phyloP scores from a whole-genome alignment of 176 grass and related monocot species.

The Juncus inflexus region DNA sequence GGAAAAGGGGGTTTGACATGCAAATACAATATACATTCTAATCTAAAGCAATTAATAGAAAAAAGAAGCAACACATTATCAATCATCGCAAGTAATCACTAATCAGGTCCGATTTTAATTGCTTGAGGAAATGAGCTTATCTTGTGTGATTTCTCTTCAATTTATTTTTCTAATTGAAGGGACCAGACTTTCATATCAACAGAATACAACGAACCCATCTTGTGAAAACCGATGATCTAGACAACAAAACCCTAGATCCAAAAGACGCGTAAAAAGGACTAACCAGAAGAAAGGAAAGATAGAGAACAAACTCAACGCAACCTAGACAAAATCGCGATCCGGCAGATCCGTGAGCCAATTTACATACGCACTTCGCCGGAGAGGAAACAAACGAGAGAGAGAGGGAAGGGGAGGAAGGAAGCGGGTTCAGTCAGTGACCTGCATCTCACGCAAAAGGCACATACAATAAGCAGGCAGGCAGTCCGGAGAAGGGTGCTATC shows the following conservation, averaged over 20 bases:
- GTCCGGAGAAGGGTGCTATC: too few species aligned
- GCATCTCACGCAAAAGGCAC: too few species aligned
- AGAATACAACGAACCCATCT: neutral
- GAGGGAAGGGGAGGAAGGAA: too few species aligned
- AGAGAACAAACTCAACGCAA: too few species aligned
- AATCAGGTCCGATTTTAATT: neutral
- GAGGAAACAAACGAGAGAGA: too few species aligned
- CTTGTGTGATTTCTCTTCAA: slow-evolving; percentile 12
- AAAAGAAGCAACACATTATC: neutral
- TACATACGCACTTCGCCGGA: too few species aligned
- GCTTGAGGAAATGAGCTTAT: neutral
- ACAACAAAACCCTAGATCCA: slow-evolving; percentile 12
- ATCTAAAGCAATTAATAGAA: neutral
- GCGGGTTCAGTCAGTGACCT: too few species aligned
- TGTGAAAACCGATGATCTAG: neutral
- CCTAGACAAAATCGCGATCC: too few species aligned
- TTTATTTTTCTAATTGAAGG: neutral
- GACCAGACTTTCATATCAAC: neutral
- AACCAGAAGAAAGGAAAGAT: slow-evolving; percentile 1
- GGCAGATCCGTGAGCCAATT: too few species aligned
- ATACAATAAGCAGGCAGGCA: too few species aligned
- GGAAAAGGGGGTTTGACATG: neutral
- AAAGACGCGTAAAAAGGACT: slow-evolving; percentile 2
- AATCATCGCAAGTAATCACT: neutral
- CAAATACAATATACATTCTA: neutral